Base-by-base conservation (phyloP, 2,329 filamentous ascomycete genomes). In the Colletotrichum sublineola region DNA sequence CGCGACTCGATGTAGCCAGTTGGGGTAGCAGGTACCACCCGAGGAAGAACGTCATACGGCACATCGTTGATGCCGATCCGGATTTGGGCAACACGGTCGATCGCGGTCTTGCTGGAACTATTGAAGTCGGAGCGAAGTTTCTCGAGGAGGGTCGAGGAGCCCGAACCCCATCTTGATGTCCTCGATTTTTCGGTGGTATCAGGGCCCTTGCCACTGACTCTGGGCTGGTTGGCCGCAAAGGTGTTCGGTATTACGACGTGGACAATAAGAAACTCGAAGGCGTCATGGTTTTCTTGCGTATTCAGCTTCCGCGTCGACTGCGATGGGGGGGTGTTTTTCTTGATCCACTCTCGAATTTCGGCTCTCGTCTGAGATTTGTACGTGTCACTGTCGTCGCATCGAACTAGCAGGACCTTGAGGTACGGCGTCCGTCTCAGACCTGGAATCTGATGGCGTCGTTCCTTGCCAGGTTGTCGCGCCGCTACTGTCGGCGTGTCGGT, bases 301-400 rank as follows among this genome's bases (percentile, higher is more conserved):
- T 86, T 94, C 29, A 84, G 80, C 40, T 84, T 82, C 78, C 90
- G 89, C 64, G 86, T 88, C 71, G 83, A 85, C 69, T 88, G 84
- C 2, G 89, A 85, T 0, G 89, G 84, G 0, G 90, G 88, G 0
- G 92, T 91, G 74, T 97, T 88, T 8, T 89, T 85, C 81, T 96
- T 97, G 77, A 98, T 90, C 96, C 96, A 99, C 75, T 98, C 95
- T 63, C 94, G 90, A 46, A 99, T 87, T 76, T 94, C 90, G 77
- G 93, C 91, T 63, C 95, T 89, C 8, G 94, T 91, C 15, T 90
- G 90, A 1, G 89, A 86, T 82, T 97, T 98, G 86, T 99, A 99
- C 11, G 91, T 91, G 60, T 99, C 97, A 78, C 95, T 97, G 80
- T 99, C 96, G 83, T 98, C 96, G 83, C 96, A 98, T 78, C 95